These are phyloP conservation scores for Apiospora arundinis DNA, from an alignment of 2,329 filamentous ascomycete genomes.

Conservation along the genomic window DNA sequence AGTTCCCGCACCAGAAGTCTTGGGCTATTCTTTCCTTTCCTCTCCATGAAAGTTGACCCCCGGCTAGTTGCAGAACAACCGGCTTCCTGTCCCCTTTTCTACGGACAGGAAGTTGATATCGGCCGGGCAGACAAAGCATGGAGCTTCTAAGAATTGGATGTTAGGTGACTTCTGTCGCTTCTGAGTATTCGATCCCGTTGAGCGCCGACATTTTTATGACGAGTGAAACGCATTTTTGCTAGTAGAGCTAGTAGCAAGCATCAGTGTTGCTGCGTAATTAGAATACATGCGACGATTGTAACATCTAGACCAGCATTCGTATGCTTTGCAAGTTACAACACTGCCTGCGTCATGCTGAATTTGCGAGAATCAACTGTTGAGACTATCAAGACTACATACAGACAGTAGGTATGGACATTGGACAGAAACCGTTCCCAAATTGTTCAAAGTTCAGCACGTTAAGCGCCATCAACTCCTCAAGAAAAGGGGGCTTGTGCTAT, in stretches of 20 bases:
- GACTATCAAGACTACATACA: too few relatives aligned
- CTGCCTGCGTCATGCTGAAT: too few relatives aligned
- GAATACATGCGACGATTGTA: too few relatives aligned
- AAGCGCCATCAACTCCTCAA: too few relatives aligned
- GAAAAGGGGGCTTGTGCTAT: background rate
- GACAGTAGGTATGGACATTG: too few relatives aligned
- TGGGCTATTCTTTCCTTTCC: conserved; percentile 35
- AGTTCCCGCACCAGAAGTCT: conserved; percentile 29
- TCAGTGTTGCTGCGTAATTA: too few relatives aligned
- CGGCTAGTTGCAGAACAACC: conserved; percentile 56
- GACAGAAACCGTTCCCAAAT: too few relatives aligned
- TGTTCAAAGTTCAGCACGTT: too few relatives aligned
- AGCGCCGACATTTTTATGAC: conserved; percentile 58
- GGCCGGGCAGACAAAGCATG: conserved; percentile 63
- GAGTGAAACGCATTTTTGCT: background rate
- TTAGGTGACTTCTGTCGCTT: conserved; percentile 47
- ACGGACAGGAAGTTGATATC: conserved; percentile 62
- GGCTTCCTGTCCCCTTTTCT: conserved; percentile 54
- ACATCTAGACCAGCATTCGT: too few relatives aligned
- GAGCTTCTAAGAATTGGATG: conserved; percentile 71
- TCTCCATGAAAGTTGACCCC: conserved; percentile 61
- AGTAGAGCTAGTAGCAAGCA: background rate
- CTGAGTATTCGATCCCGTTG: conserved; percentile 67
- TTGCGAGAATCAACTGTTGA: too few relatives aligned
- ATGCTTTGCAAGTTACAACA: too few relatives aligned